Evolutionary conservation across 1,139 yeast genomes (phyloP).

Genomic region (Saccharomyces pastorianus): DNA sequence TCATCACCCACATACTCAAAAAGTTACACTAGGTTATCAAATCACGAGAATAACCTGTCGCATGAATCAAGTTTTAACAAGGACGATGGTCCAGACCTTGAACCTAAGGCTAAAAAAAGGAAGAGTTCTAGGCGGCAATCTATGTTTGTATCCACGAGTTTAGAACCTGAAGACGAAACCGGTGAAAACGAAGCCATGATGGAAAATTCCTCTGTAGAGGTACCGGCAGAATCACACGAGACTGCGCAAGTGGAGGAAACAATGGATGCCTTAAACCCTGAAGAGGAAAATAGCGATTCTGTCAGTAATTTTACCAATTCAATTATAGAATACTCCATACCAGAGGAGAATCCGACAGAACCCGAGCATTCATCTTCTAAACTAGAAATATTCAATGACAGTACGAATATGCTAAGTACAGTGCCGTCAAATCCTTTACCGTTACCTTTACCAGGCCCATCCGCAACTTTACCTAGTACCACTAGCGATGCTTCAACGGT

Average conservation of each 20-base stretch:
- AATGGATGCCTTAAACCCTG: not conserved
- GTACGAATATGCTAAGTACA: not conserved
- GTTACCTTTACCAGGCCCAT: not conserved
- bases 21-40: not conserved
- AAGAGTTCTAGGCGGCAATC: slow-evolving; percentile 36
- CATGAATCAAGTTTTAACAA: slow-evolving; percentile 6
- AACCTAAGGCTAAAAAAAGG: slow-evolving; percentile 28
- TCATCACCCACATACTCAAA: slow-evolving; percentile 1
- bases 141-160: slow-evolving; percentile 31
- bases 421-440: not conserved
- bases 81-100: slow-evolving; percentile 7
- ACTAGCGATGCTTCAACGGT: not conserved
- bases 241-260: not conserved
- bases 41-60: not conserved
- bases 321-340: slow-evolving; percentile 29
- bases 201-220: not conserved
- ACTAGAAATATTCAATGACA: slow-evolving; percentile 19
- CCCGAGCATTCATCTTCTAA: slow-evolving; percentile 14
- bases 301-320: slow-evolving; percentile 24
- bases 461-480: not conserved
- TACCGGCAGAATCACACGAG: not conserved
- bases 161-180: slow-evolving; percentile 10
- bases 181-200: not conserved
- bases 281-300: slow-evolving; percentile 15
- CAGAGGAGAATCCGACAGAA: slow-evolving; percentile 20